Conservation (phyloP, 2,329 filamentous ascomycete genomes). For the Neonectria faginata region DNA sequence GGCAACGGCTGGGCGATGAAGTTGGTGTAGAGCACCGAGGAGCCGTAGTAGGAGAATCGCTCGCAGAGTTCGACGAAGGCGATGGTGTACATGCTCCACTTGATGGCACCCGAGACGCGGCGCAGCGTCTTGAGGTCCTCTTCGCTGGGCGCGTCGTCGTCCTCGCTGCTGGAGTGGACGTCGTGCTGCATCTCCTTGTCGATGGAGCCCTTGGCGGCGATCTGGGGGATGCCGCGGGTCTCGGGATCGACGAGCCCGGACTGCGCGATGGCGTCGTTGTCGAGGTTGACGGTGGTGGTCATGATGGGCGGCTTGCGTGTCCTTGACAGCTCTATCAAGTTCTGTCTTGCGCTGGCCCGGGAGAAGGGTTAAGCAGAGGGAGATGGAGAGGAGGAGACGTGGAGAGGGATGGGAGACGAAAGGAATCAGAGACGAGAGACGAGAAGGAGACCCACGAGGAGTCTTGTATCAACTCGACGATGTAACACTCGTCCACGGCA, state of each 20-base stretch:
- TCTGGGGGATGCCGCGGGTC: conserved; percentile 43
- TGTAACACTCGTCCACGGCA: background rate
- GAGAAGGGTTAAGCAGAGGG: conserved; percentile 3
- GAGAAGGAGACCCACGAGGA: conserved; percentile 1
- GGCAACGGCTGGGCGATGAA: conserved; percentile 70
- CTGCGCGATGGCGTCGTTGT: conserved; percentile 52
- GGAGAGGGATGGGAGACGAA: conserved; percentile 21
- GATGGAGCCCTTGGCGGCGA: conserved; percentile 46
- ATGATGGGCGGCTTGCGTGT: conserved; percentile 40
- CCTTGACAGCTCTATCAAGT: background rate
- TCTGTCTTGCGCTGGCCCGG: conserved; percentile 2
- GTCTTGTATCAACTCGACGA: conserved; percentile 20
- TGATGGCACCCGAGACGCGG: conserved; percentile 73
- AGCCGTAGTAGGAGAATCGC: conserved; percentile 83
- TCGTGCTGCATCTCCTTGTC: conserved; percentile 47
- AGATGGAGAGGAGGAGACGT: conserved; percentile 9
- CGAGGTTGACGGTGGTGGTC: conserved; percentile 51
- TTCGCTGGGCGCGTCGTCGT: conserved; percentile 64
- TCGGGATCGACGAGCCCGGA: conserved; percentile 50
- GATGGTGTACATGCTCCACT: conserved; percentile 75
- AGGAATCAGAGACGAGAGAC: conserved; percentile 10
- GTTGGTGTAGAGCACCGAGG: conserved; percentile 75
- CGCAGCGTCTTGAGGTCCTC: conserved; percentile 72
- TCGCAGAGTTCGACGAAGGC: conserved; percentile 81
- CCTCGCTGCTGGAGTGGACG: conserved; percentile 35